Base-by-base conservation (phyloP, 2,329 filamentous ascomycete genomes). In the Karstenula rhodostoma region DNA sequence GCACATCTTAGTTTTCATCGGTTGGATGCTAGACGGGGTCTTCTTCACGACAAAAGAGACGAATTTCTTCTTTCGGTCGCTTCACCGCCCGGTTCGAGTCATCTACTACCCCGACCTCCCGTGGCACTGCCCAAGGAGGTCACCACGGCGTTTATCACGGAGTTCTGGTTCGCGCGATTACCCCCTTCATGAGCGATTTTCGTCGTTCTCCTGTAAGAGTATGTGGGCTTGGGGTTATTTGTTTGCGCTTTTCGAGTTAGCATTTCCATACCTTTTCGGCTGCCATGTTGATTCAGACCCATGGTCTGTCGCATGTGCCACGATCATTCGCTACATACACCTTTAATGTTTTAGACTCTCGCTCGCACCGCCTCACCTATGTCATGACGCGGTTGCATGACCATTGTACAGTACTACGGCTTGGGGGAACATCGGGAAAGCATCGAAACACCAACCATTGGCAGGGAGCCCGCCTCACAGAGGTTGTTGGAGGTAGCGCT, bases 311-410 rank as follows among this genome's bases (percentile, higher is more conserved):
- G 33, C 64, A 69, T 64, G 65, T 66, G 68, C 66, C 63, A 71
- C 66, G 65, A 74, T 64, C 72, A 63, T 73, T 77, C 73, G 70
- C 65, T 77, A 75, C 71, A 72, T 46, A 65, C 15, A 40, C 63
- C 66, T 73, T 71, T 75, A 74, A 75, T 76, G 61, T 71, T 74
- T 74, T 77, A 76, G 72, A 77, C 73, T 60, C 73, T 77, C 74
- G 51, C 69, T 76, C 64, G 72, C 70, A 68, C 51, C 66, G 61
- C 53, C 54, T 59, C 61, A 57, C 33, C 44, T 47, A 40, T 59
- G 57, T 46, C 40, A 43, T 12, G 35, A 25, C 57, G n/a, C 60
- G 67, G 67, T 59, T 64, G 71, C 70, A 75, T 70, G 66, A 74
- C 69, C 60, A 67, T 76, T 77, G 73, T 77, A 77, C 64, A 76